Evolutionary conservation across 2,329 filamentous ascomycete species (phyloP).

Genomic region (Xylaria sp.): DNA sequence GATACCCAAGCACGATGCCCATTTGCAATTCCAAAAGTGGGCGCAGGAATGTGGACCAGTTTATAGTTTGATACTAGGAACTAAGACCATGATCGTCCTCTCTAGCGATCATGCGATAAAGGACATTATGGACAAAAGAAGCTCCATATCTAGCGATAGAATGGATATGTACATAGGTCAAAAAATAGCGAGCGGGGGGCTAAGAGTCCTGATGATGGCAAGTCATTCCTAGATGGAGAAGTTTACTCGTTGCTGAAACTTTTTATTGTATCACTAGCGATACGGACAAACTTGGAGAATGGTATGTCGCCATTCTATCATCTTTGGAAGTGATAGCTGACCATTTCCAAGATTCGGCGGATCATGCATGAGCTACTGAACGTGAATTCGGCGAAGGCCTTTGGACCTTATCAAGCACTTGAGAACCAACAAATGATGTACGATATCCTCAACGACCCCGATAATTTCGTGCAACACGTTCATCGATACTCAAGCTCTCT

Average conservation of each 20-base stretch:
- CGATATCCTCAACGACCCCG: constrained; percentile 56
- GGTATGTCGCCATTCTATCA: constrained; percentile 23
- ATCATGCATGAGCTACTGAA: constrained; percentile 58
- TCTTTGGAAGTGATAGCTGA: constrained; percentile 1
- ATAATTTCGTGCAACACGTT: constrained; percentile 55
- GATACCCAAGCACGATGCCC: constrained; percentile 54
- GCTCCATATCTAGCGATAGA: constrained; percentile 59
- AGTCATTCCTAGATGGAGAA: constrained; percentile 1
- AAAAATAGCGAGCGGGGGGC: constrained; percentile 37
- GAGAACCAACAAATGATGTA: constrained; percentile 63
- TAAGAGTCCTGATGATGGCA: constrained; percentile 32
- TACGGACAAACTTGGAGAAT: constrained; percentile 47
- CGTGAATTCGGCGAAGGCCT: constrained; percentile 54
- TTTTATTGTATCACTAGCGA: not conserved
- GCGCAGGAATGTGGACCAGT: constrained; percentile 59
- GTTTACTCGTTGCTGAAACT: not conserved
- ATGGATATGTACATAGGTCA: constrained; percentile 56
- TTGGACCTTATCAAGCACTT: constrained; percentile 63
- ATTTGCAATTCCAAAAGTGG: constrained; percentile 62
- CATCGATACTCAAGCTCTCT: constrained; percentile 58
- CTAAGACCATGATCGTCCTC: constrained; percentile 58
- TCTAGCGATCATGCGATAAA: constrained; percentile 56
- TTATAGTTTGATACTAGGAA: constrained; percentile 61
- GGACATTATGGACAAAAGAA: constrained; percentile 61
- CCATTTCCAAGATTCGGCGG: constrained; percentile 40